phyloP scores from a whole-genome alignment of 2,329 filamentous ascomycete genomes.

The Bertia moriformis region DNA sequence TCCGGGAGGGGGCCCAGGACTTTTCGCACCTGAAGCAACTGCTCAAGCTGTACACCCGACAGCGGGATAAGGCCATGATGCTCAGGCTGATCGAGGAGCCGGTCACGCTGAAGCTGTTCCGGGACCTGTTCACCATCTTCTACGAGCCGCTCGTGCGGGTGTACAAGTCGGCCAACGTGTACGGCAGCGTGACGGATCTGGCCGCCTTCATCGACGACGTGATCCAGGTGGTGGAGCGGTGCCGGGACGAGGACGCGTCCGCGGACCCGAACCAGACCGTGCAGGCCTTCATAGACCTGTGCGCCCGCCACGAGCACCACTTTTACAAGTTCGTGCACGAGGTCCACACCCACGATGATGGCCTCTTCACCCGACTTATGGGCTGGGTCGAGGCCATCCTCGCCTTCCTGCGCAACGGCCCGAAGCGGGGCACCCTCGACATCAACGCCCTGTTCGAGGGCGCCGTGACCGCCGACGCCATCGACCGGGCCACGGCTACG shows the following conservation, averaged over 20 bases:
- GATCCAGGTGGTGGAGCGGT: conserved; percentile 58
- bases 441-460: conserved; percentile 88
- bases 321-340: conserved; percentile 99
- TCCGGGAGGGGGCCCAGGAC: conserved; percentile 76
- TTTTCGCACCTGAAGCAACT: conserved; percentile 93
- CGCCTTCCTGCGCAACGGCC: conserved; percentile 79
- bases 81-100: conserved; percentile 86
- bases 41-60: conserved; percentile 77
- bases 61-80: conserved; percentile 97
- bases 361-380: conserved; percentile 91
- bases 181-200: conserved; percentile 94
- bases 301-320: conserved; percentile 84
- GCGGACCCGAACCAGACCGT: conserved; percentile 97
- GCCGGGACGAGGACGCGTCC: conserved; percentile 63
- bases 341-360: conserved; percentile 91
- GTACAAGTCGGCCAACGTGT: conserved; percentile 97
- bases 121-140: conserved; percentile 94
- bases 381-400: conserved; percentile 92
- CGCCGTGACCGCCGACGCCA: conserved; percentile 47
- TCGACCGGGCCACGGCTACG: conserved; percentile 62
- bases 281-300: conserved; percentile 93
- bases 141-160: conserved; percentile 94
- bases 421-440: conserved; percentile 71
- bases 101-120: conserved; percentile 89
- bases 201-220: conserved; percentile 84